Evolutionary conservation across 768 basidiomycete species (phyloP), one percentile per base, ranked within the genome.

Genomic region (Serendipita indica): DNA sequence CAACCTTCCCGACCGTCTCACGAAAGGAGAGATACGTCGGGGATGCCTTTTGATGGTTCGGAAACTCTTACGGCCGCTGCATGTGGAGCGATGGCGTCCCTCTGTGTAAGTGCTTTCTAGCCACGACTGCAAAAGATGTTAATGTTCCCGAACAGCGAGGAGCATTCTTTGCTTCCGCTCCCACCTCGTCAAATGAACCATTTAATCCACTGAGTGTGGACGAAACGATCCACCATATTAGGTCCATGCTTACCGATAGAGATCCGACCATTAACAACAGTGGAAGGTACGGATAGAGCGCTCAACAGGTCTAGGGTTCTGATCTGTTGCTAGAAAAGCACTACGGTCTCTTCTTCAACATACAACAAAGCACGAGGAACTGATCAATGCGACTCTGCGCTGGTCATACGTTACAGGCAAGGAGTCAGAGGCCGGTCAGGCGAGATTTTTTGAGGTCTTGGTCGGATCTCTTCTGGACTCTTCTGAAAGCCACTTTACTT

Each of bases 41-140:
- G 35, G 35, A 30, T 66, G 65, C 56, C 58, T 69, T 20, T 65
- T 66, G 41, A n/a, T n/a, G n/a, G n/a, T 67, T 83, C 84, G 1
- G 74, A 77, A 39, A 63, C 81, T 58, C 72, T 96, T 28, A 90
- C 89, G 0, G 75, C 82, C 64, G 89, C 91, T 14, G 84, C 91
- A 16, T 78, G 85, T n/a, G 84, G 89, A 35, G 88, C 92, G 2
- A 72, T 94, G 71, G 81, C 88, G n/a, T 80, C 89, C 6, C 77
- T 94, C 61, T 87, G 86, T 66, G 91, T 94, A 65, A 72, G 91
- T 82, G 37, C 3, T 18, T 14, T 28, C 49, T 34, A 33, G 12
- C n/a, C 34, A 33, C 32, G n/a, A 59, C 2, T 32, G 52, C 27
- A 46, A 43, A 22, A 25, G 34, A 59, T 20, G 3, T 10, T 45